Evolutionary conservation across 768 basidiomycete genomes (phyloP).

Genomic region (Rhodotorula graminis): DNA sequence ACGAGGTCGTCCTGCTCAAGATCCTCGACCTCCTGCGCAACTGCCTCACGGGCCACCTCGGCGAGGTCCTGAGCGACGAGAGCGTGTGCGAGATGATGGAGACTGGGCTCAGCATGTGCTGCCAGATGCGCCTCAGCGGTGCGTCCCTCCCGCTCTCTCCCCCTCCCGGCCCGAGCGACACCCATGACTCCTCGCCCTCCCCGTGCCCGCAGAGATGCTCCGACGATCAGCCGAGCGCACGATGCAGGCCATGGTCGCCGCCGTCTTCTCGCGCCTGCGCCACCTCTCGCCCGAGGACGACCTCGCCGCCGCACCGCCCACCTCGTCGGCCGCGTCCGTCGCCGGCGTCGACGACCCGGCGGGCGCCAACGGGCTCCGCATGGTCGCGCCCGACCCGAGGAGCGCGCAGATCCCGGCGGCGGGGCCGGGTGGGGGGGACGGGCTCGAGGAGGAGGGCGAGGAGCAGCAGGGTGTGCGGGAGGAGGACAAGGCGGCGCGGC

Average conservation of each 20-base stretch:
- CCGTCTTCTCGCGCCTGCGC: constrained; percentile 66
- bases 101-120: constrained; percentile 92
- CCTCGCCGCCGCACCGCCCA: constrained; percentile 1
- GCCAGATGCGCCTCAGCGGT: constrained; percentile 95
- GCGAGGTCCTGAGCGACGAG: constrained; percentile 74
- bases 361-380: constrained; percentile 30
- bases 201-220: constrained; percentile 61
- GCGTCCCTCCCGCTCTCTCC: constrained; percentile 46
- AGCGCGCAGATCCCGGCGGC: constrained; percentile 37
- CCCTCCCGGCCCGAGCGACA: background rate
- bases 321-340: constrained; percentile 14
- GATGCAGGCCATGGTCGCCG: constrained; percentile 80
- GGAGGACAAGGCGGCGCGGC: too few relatives aligned
- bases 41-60: constrained; percentile 53
- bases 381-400: constrained; percentile 41
- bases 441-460: too few relatives aligned
- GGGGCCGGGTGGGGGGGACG: background rate
- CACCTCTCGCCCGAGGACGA: constrained; percentile 29
- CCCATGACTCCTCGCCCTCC: too few relatives aligned
- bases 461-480: too few relatives aligned
- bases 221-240: constrained; percentile 80
- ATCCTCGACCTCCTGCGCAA: constrained; percentile 66
- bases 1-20: constrained; percentile 88
- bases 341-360: background rate
- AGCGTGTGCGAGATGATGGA: constrained; percentile 98